These are phyloP conservation scores for Vitis cinerea DNA, from an alignment of 164 flowering plant species.

Conservation along the genomic window DNA sequence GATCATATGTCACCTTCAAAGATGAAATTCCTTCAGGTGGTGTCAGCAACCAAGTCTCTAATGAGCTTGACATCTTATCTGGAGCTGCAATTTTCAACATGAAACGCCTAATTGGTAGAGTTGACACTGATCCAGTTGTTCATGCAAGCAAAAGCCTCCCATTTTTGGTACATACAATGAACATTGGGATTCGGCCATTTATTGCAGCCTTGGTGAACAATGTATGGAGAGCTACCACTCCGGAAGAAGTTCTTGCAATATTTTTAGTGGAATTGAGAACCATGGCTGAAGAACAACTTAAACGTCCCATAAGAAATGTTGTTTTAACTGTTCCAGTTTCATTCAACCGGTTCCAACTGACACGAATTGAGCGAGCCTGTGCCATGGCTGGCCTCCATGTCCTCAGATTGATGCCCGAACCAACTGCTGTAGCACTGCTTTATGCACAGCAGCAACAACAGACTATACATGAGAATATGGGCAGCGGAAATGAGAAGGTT, in stretches of 20 bases:
- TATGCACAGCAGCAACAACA: conserved; percentile 90
- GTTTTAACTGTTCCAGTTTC: conserved; percentile 83
- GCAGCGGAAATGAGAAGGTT: conserved; percentile 77
- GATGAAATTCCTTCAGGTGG: conserved; percentile 74
- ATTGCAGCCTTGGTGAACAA: conserved; percentile 87
- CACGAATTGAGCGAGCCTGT: conserved; percentile 84
- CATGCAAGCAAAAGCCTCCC: conserved; percentile 78
- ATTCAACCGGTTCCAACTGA: conserved; percentile 81
- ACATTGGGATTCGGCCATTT: conserved; percentile 81
- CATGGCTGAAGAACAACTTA: conserved; percentile 71
- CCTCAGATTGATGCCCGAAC: conserved; percentile 89
- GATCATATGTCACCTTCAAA: conserved; percentile 70
- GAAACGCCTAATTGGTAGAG: conserved; percentile 81
- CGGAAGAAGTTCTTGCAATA: conserved; percentile 89
- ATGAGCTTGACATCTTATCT: conserved; percentile 68
- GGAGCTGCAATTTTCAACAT: conserved; percentile 90
- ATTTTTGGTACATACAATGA: conserved; percentile 78
- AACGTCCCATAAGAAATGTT: conserved; percentile 59
- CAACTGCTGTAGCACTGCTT: conserved; percentile 84
- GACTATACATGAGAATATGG: conserved; percentile 53
- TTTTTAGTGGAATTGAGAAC: conserved; percentile 69
- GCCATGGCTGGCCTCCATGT: conserved; percentile 96
- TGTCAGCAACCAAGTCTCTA: conserved; percentile 47
- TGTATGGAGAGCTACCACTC: conserved; percentile 84
- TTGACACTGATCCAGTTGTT: conserved; percentile 89